A percentile compares a stretch with the other conserved stretches of the same genome.
phyloP scores from a whole-genome alignment of 345 rosid species.

The Lumnitzera littorea region DNA sequence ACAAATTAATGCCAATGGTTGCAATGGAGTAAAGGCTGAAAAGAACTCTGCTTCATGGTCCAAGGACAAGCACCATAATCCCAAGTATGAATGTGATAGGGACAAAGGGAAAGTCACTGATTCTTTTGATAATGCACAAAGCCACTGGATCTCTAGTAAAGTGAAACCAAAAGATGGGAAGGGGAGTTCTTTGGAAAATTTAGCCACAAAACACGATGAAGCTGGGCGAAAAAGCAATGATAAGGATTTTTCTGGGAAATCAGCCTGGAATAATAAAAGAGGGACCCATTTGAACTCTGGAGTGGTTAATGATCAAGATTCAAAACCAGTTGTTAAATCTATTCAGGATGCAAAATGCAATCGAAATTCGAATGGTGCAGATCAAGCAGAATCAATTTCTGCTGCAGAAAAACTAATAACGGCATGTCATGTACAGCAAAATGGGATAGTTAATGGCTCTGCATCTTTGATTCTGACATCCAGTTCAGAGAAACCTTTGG shows the following conservation, averaged over 20 bases:
- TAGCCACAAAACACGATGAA: slow-evolving; percentile 24
- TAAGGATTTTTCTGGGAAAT: slow-evolving; percentile 26
- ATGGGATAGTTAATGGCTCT: slow-evolving; percentile 11
- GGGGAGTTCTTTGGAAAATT: slow-evolving; percentile 33
- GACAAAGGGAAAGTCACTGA: slow-evolving; percentile 19
- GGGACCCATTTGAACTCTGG: slow-evolving; percentile 21
- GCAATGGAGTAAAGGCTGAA: neutral
- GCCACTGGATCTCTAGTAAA: slow-evolving; percentile 16
- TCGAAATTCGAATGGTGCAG: slow-evolving; percentile 30
- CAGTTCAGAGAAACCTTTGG: too few species aligned
- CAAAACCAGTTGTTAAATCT: slow-evolving; percentile 28
- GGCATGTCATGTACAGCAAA: slow-evolving; percentile 30
- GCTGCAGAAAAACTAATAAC: slow-evolving; percentile 32
- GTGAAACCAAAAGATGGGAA: slow-evolving; percentile 33
- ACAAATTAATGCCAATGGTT: slow-evolving; percentile 30
- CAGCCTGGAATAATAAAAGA: slow-evolving; percentile 32
- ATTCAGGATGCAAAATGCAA: slow-evolving; percentile 25
- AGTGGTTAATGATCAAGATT: slow-evolving; percentile 32
- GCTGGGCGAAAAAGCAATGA: slow-evolving; percentile 35
- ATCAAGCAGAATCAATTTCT: slow-evolving; percentile 28
- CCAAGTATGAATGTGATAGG: slow-evolving; percentile 13
- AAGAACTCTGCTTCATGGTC: slow-evolving; percentile 35
- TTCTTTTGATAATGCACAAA: slow-evolving; percentile 28
- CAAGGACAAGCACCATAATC: slow-evolving; percentile 44
- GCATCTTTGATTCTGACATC: too few species aligned